phyloP scores from a whole-genome alignment of 2,329 filamentous ascomycete species.

The Xylariaceae sp. region DNA sequence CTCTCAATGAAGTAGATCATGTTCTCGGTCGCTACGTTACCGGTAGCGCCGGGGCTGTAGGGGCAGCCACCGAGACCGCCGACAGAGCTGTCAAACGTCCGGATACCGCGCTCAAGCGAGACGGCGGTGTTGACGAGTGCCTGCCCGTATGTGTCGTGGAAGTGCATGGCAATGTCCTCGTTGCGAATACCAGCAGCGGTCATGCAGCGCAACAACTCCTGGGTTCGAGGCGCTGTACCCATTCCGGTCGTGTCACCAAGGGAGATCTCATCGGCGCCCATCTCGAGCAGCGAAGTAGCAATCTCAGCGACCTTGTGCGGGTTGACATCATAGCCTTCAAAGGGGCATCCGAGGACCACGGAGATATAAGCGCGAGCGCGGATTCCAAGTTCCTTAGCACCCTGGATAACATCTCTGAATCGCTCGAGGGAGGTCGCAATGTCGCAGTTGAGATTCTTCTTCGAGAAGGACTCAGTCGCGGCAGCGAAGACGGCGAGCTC shows the following conservation, averaged over 20 bases:
- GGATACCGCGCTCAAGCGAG: slow-evolving; percentile 56
- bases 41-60: slow-evolving; percentile 62
- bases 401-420: slow-evolving; percentile 65
- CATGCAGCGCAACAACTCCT: slow-evolving; percentile 45
- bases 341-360: slow-evolving; percentile 75
- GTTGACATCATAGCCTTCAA: slow-evolving; percentile 60
- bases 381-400: slow-evolving; percentile 59
- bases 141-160: slow-evolving; percentile 68
- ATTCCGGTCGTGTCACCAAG: slow-evolving; percentile 89
- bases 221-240: slow-evolving; percentile 53
- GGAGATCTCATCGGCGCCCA: slow-evolving; percentile 86
- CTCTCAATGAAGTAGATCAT: slow-evolving; percentile 46
- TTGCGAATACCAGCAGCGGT: slow-evolving; percentile 48
- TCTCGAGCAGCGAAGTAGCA: slow-evolving; percentile 66
- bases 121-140: slow-evolving; percentile 62
- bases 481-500: slow-evolving; percentile 78
- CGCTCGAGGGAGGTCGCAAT: slow-evolving; percentile 67
- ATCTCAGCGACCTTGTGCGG: slow-evolving; percentile 61
- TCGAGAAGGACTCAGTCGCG: slow-evolving; percentile 74
- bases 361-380: slow-evolving; percentile 75
- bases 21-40: slow-evolving; percentile 50
- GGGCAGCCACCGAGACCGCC: slow-evolving; percentile 64
- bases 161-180: slow-evolving; percentile 59
- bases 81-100: slow-evolving; percentile 62
- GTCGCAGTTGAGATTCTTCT: slow-evolving; percentile 76